Conservation (phyloP, 352 stramenopile genomes). For the Phytophthora colocasiae region DNA sequence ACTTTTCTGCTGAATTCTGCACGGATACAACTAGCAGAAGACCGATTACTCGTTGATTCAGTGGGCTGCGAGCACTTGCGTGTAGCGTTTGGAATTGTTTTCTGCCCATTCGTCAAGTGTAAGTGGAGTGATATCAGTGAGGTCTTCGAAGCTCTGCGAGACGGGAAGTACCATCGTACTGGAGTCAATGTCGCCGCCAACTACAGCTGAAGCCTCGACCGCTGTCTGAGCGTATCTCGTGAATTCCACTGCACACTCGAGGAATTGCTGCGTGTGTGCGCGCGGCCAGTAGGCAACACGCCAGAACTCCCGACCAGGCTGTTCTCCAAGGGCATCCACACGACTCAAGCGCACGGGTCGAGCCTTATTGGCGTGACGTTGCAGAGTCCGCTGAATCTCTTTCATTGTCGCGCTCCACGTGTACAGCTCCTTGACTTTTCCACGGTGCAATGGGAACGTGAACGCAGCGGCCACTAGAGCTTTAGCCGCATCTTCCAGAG, state of each 20-base stretch:
- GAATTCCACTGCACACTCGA: constrained; percentile 59
- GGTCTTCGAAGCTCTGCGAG: constrained; percentile 64
- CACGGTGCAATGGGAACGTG: constrained; percentile 65
- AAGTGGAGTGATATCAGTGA: constrained; percentile 61
- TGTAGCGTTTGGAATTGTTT: constrained; percentile 57
- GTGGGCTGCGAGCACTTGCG: constrained; percentile 41
- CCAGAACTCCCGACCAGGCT: constrained; percentile 55
- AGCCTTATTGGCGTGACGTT: constrained; percentile 46
- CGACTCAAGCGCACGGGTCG: constrained; percentile 44
- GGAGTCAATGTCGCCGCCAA: constrained; percentile 19
- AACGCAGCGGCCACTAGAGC: constrained; percentile 54
- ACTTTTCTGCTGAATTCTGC: not conserved
- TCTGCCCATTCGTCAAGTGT: constrained; percentile 64
- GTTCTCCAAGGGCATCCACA: constrained; percentile 53
- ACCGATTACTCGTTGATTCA: constrained; percentile 12
- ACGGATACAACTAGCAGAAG: not conserved
- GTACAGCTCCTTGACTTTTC: constrained; percentile 53
- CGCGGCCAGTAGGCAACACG: constrained; percentile 64
- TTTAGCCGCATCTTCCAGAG: constrained; percentile 63
- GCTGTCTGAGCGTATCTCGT: constrained; percentile 39
- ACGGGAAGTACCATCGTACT: constrained; percentile 39
- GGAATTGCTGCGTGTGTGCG: constrained; percentile 49
- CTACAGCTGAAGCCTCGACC: constrained; percentile 19
- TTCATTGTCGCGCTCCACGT: constrained; percentile 52
- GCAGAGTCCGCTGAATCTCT: constrained; percentile 51